Evolutionary conservation across 2,329 filamentous ascomycete genomes (phyloP), one percentile per base, ranked within the genome.

Genomic region (Ascochyta koolunga): DNA sequence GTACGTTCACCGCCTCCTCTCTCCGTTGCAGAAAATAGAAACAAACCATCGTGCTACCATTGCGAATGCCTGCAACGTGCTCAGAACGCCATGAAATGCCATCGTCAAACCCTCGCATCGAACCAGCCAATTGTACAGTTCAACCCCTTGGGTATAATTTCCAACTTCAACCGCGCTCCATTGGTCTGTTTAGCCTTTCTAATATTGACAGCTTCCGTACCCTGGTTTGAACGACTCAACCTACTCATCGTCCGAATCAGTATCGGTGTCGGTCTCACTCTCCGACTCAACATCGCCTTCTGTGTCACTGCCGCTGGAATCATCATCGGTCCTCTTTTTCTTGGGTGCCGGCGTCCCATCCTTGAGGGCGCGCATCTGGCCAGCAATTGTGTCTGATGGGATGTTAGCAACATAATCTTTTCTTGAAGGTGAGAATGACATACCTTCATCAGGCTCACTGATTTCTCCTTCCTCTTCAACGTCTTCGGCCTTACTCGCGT

Each of bases 361-460:
- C 80, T 95, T 96, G 57, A 96, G 85, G 11, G 89, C 89, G 59
- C 88, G 87, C 90, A 96, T 95, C 77, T 96, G 91, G 56, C 92
- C 92, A 42, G 92, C 93, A 63, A 97, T 82, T 2, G 91, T 92
- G 77, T 96, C 91, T 96, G 50, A 13, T 66, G 56, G 47, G 53
- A 21, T 44, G 56, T 76, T 61, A 76, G 68, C 52, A 35, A 51
- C 35, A 24, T 45, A 40, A 40, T 47, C 29, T 5, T 15, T 50
- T 13, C 43, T 50, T 36, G 41, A 54, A 39, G 22, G 31, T 43
- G 39, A 45, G 31, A 8, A 11, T 21, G 18, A 59, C 50, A 43
- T 49, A 96, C 95, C 95, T 82, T 99, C 95, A 60, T 98, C 95
- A 31, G 96, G 95, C 75, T 99, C 95, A 72, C 91, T 96, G 63